These are phyloP conservation scores for Limtongozyma cylindracea DNA, from an alignment of 805 yeast species.

Conservation along the genomic window DNA sequence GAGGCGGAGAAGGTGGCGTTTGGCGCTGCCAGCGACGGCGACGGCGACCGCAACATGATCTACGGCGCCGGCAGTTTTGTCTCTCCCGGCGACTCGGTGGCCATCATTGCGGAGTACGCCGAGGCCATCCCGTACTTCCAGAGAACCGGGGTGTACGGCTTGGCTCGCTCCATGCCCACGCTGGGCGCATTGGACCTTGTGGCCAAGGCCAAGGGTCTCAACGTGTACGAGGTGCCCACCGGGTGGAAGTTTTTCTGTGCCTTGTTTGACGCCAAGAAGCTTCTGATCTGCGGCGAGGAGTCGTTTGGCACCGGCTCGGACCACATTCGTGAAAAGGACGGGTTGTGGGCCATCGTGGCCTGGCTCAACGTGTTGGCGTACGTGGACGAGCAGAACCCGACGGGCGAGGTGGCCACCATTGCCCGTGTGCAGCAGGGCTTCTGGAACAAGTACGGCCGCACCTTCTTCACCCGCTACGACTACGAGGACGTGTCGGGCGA, in stretches of 20 bases:
- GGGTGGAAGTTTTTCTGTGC: constrained; percentile 99
- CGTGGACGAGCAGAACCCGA: constrained; percentile 35
- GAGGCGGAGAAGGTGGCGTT: constrained; percentile 62
- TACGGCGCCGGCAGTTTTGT: constrained; percentile 89
- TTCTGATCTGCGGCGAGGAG: constrained; percentile 95
- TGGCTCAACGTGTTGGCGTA: constrained; percentile 92
- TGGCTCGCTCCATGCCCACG: constrained; percentile 96
- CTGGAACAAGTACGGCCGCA: constrained; percentile 86
- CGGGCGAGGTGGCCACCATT: constrained; percentile 28
- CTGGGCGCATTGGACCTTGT: constrained; percentile 85
- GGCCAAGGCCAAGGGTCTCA: constrained; percentile 49
- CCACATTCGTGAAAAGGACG: constrained; percentile 94
- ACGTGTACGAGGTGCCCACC: constrained; percentile 87
- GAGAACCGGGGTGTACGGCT: constrained; percentile 66
- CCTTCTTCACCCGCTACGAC: constrained; percentile 92
- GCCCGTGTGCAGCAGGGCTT: constrained; percentile 59
- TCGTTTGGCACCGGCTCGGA: constrained; percentile 95
- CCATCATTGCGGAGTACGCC: constrained; percentile 89
- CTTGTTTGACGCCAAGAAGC: constrained; percentile 73
- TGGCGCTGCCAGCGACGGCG: constrained; percentile 99
- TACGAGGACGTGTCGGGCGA: constrained; percentile 62
- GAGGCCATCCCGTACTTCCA: constrained; percentile 75
- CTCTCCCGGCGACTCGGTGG: constrained; percentile 96
- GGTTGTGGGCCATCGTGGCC: constrained; percentile 92
- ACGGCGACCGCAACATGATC: constrained; percentile 97